Percentiles rank a stretch among this genome's conserved stretches.
Conservation (phyloP, 1,284 basidiomycete genomes). For the Pseudozyma thailandica region DNA sequence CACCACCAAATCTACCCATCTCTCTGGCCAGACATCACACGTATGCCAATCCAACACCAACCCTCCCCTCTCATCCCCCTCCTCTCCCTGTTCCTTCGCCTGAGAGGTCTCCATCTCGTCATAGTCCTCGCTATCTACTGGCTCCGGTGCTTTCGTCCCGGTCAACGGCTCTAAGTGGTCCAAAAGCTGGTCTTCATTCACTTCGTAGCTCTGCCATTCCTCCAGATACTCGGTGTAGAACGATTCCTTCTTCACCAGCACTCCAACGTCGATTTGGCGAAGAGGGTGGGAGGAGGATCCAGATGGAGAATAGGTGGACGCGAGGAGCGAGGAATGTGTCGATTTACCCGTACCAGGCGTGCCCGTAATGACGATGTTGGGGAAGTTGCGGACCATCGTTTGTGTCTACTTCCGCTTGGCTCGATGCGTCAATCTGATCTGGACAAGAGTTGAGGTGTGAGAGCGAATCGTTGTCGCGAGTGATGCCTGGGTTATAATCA, state of each 20-base stretch:
- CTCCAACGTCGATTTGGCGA: conserved; percentile 85
- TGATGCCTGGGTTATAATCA: too few species aligned
- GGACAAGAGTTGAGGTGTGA: neutral
- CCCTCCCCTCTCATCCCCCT: conserved; percentile 70
- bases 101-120: conserved; percentile 9
- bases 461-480: too few species aligned
- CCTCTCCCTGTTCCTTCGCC: conserved; percentile 31
- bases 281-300: conserved; percentile 32
- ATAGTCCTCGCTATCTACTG: conserved; percentile 41
- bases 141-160: conserved; percentile 59
- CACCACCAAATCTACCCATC: conserved; percentile 97
- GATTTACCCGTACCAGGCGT: conserved; percentile 87
- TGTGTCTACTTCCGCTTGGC: neutral
- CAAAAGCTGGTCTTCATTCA: conserved; percentile 81
- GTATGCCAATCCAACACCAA: conserved; percentile 97
- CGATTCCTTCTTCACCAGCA: conserved; percentile 84
- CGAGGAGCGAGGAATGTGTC: conserved; percentile 76
- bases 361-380: conserved; percentile 92
- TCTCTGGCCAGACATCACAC: conserved; percentile 91
- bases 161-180: conserved; percentile 61
- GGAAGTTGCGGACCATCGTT: conserved; percentile 68
- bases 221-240: conserved; percentile 88
- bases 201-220: conserved; percentile 92
- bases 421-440: neutral
- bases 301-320: conserved; percentile 33